Base-by-base conservation (phyloP, 2,329 filamentous ascomycete species). In the Leptoxyphium fumago region DNA sequence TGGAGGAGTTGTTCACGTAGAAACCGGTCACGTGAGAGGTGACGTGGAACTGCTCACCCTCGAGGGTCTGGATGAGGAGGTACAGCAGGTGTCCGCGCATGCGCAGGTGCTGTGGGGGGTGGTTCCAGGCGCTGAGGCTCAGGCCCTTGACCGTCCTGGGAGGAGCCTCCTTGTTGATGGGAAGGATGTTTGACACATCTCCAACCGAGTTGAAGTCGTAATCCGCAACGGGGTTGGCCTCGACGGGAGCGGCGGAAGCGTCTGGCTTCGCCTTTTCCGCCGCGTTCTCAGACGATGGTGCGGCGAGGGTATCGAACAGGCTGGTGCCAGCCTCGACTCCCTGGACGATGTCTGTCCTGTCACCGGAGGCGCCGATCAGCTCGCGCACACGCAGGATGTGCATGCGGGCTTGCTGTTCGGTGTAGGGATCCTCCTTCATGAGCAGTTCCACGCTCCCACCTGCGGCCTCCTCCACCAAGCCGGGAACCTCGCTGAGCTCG, bases 381-480 rank as follows among this genome's bases (percentile, higher is more conserved):
- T 98, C 91, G 50, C 91, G 77, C 48, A 94, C 82, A 52, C 91
- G 77, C 43, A 98, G 78, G 51, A 96, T 70, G 65, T 98, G 91
- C 72, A 98, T 83, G 52, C 93, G 81, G 28, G 91, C 89, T 67
- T 98, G 91, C 69, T 94, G 96, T 69, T 98, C 91, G 38, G 86
- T 98, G 64, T 98, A 98, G 39, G 93, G 85, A 60, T 98, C 91
- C 38, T 40, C 38, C 14, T 18, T 28, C 38, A 40, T 18, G 21
- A 28, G 11, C 14, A 40, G 5, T 66, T 95, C 83, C 44, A 95
- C 78, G 54, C 98, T 69, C 43, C 74, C 75, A 46, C 95, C 74
- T 57, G 88, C 82, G 30, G 88, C 83, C 49, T 87, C 80, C 29
- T 81, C 66, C 43, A 77, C 76, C 44, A 98, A 75, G 45, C 77